Base-by-base conservation (phyloP, 148 eudicot genomes). In the Chenopodium formosanum region DNA sequence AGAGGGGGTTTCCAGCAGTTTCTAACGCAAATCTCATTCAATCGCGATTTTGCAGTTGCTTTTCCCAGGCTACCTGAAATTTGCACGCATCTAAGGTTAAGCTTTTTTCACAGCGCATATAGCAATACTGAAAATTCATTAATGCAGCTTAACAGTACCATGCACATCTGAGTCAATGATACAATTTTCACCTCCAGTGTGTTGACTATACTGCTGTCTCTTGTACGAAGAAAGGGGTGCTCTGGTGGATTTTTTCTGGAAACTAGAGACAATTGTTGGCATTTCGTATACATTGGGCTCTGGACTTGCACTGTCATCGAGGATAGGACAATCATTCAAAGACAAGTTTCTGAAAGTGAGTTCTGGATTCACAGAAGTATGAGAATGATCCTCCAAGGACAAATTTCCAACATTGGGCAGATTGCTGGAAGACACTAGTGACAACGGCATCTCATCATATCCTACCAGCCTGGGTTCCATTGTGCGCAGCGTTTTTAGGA, bases 1-100 rank as follows among this genome's bases (percentile, higher is more conserved):
- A 66, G 48, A 23, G 99, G 99, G 6, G 90, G 83, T 56, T 84
- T 85, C 99, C 99, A 96, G 73, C 86, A 91, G 86, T 94, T 94
- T 23, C 83, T 87, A 58, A 90, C 88, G 64, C 99, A 96, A 19
- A 91, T 65, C 85, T 92, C 97, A 79, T 91, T 83, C 82, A 96
- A 84, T 44, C 63, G 89, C 37, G 94, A 87, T 83, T 87, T 90
- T 34, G 94, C 91, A 22, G 87, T 77, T 77, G 60, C 46, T 80
- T 87, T 82, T 65, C 67, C 65, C 7, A 83, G 25, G 56, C 76
- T 74, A 74, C 88, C 98, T 93, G 86, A 70, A 73, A 68, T 78
- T 76, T 32, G 19, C 37, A 44, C 17, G 31, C 2, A 73, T 56
- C 40, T 34, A 9, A 62, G 27, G 16, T 72, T 11, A 37, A 37